A percentile compares a stretch with the other conserved stretches of the same genome.
These are phyloP conservation scores for Hansenula anomala DNA, from an alignment of 1,139 yeast genomes.

Conservation along the genomic window DNA sequence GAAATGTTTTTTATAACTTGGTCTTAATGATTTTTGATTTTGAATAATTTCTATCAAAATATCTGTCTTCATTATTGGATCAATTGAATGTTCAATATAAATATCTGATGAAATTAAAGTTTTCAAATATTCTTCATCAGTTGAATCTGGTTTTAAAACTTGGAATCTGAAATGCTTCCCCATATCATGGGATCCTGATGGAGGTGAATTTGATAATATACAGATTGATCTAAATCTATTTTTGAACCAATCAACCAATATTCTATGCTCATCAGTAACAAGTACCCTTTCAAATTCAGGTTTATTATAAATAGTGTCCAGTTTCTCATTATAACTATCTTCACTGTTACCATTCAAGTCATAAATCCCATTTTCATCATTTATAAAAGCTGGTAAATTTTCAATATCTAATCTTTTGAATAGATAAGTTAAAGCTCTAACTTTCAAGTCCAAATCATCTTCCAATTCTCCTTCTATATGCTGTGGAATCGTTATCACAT, in stretches of 20 bases:
- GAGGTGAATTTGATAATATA: slow-evolving; percentile 45
- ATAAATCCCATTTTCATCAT: slow-evolving; percentile 17
- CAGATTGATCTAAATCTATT: slow-evolving; percentile 61
- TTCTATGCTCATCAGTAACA: slow-evolving; percentile 51
- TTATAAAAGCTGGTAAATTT: slow-evolving; percentile 36
- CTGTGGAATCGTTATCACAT: slow-evolving; percentile 35
- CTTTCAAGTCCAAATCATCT: slow-evolving; percentile 56
- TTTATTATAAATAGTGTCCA: slow-evolving; percentile 51
- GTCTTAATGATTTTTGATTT: slow-evolving; percentile 19
- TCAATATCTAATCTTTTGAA: slow-evolving; percentile 50
- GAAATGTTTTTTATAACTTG: slow-evolving; percentile 19
- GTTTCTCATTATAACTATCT: slow-evolving; percentile 21
- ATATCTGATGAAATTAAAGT: slow-evolving; percentile 38
- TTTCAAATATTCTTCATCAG: slow-evolving; percentile 40
- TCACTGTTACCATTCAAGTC: slow-evolving; percentile 2
- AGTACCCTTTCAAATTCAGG: slow-evolving; percentile 38
- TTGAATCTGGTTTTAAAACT: slow-evolving; percentile 37
- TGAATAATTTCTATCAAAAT: slow-evolving; percentile 30
- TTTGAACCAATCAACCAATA: slow-evolving; percentile 58
- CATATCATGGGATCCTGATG: slow-evolving; percentile 19
- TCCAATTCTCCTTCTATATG: slow-evolving; percentile 42
- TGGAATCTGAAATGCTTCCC: slow-evolving; percentile 37
- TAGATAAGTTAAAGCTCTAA: slow-evolving; percentile 51
- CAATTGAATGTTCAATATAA: slow-evolving; percentile 47
- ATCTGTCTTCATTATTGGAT: slow-evolving; percentile 28